Base-by-base conservation (phyloP, 441 rosid genomes). In the Lepidium campestre region DNA sequence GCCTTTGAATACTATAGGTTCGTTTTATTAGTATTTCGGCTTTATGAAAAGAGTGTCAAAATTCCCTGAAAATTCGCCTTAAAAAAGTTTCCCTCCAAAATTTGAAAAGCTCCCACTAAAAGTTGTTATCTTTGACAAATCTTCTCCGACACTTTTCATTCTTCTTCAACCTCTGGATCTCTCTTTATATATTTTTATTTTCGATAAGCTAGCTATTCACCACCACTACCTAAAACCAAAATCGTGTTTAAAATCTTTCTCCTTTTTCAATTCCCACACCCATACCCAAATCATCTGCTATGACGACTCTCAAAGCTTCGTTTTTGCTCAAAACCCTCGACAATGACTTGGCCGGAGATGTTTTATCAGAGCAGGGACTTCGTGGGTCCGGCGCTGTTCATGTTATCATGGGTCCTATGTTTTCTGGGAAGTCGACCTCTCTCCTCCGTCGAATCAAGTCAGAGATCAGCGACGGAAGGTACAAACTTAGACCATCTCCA, bases 361-460 rank as follows among this genome's bases (percentile, higher is more conserved):
- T 41, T 66, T 17, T 53, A 13, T 2, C 44, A 23, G 75, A 57
- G n/a, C 6, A 65, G 23, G 20, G n/a, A 2, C 65, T 11, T 18
- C 34, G 45, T 0, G 68, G 47, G 14, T 71, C 77, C 8, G 94
- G 96, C 5, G 83, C 89, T 62, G 61, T 93, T 34, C 97, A 93
- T 64, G 91, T 93, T 59, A 86, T 93, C 53, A 70, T 77, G 29
- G 96, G 97, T 4, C 96, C 97, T 49, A 89, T 93, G 97, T 93
- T 93, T 11, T 88, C 96, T 9, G 97, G 99, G 22, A 93, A 93
- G 56, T 87, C 97, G 57, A 93, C 96, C 2, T 85, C 95, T 15
- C 93, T 93, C 32, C 93, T 93, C 75, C 95, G 93, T 52, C 96
- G 87, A 15, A 77, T 89, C 81, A 80, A 75, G 34, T 82, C 85